Evolutionary conservation across 768 basidiomycete species (phyloP).

Genomic region (Vararia minispora): DNA sequence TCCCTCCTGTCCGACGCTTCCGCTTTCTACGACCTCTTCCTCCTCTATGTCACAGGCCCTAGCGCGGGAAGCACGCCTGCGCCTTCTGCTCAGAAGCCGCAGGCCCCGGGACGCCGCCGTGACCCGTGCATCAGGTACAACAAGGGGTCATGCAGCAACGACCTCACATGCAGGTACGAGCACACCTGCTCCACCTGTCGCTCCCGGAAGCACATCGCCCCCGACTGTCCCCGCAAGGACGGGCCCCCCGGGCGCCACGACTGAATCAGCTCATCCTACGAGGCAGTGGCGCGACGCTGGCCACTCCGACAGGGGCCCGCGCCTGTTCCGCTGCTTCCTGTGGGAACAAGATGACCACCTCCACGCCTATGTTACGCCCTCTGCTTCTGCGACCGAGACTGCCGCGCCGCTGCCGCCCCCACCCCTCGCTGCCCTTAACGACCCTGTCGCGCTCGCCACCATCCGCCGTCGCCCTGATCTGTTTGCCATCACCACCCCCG

Average conservation of each 20-base stretch:
- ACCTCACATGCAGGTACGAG: slow-evolving; percentile 12
- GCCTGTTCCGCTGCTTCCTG: slow-evolving; percentile 6
- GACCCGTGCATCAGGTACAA: slow-evolving; percentile 19
- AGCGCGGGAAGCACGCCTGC: background rate
- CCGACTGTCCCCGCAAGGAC: too few relatives aligned
- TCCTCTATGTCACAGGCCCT: background rate
- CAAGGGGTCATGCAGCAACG: slow-evolving; percentile 7
- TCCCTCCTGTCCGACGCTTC: slow-evolving; percentile 16
- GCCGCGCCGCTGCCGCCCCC: slow-evolving; percentile 11
- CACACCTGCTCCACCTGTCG: slow-evolving; percentile 17
- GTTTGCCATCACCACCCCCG: slow-evolving; percentile 26
- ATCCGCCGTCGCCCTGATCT: slow-evolving; percentile 20
- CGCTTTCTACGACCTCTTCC: slow-evolving; percentile 8
- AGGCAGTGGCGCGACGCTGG: background rate
- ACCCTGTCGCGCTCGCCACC: slow-evolving; percentile 14
- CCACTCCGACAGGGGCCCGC: background rate
- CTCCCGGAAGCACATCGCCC: slow-evolving; percentile 3
- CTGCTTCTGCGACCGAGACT: slow-evolving; percentile 7
- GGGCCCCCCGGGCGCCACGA: too few relatives aligned
- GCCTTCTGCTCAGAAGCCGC: background rate
- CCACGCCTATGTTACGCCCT: slow-evolving; percentile 12
- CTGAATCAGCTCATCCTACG: slow-evolving; percentile 3
- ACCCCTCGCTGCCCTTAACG: slow-evolving; percentile 4
- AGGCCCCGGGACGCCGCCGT: background rate
- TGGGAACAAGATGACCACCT: slow-evolving; percentile 10